These are phyloP conservation scores for Microcyclosporella mali DNA, from an alignment of 2,329 filamentous ascomycete genomes.

Conservation along the genomic window DNA sequence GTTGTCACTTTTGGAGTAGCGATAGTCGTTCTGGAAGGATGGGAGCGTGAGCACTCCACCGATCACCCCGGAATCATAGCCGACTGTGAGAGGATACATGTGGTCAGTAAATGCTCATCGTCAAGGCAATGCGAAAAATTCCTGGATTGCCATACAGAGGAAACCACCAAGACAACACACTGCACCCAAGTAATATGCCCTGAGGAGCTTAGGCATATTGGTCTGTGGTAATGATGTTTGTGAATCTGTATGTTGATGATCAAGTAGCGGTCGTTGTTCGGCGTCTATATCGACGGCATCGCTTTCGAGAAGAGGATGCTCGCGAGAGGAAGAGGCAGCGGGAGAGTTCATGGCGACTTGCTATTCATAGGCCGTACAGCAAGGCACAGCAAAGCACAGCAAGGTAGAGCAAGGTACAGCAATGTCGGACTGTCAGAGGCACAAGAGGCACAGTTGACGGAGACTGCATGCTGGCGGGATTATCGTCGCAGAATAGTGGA, in stretches of 20 bases:
- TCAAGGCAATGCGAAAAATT: background rate
- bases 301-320: background rate
- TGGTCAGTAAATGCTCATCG: background rate
- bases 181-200: constrained; percentile 48
- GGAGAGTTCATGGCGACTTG: background rate
- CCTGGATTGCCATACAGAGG: constrained; percentile 24
- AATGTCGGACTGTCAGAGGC: too few species aligned
- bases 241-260: background rate
- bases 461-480: too few species aligned
- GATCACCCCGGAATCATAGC: constrained; percentile 41
- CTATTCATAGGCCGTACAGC: background rate
- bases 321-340: background rate
- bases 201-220: constrained; percentile 22
- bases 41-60: constrained; percentile 23
- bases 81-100: constrained; percentile 25
- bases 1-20: constrained; percentile 17
- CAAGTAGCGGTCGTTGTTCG: background rate
- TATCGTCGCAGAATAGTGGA: too few species aligned
- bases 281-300: background rate
- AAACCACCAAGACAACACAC: constrained; percentile 50
- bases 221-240: background rate
- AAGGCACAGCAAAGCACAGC: too few species aligned
- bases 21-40: constrained; percentile 20
- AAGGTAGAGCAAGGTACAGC: too few species aligned
- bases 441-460: background rate